phyloP scores from a whole-genome alignment of 176 grass and related monocot species.

The Juncus effusus region DNA sequence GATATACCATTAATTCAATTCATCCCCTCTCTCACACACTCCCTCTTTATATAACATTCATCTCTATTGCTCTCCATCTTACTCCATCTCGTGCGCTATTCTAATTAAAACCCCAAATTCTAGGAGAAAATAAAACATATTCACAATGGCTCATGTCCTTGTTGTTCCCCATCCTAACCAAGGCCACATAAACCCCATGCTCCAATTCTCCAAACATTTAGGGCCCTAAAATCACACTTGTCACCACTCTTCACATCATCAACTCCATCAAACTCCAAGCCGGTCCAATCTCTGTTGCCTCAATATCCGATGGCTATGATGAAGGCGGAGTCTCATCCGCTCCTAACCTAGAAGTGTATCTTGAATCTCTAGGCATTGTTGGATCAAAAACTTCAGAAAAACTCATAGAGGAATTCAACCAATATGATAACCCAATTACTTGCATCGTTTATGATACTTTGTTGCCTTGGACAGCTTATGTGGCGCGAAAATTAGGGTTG shows the following conservation, averaged over 20 bases:
- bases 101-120: neutral
- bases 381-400: conserved; percentile 29
- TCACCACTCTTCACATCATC: conserved; percentile 46
- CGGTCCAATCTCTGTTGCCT: conserved; percentile 22
- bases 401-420: conserved; percentile 30
- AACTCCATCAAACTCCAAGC: conserved; percentile 21
- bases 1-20: no score
- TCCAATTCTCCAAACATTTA: conserved; percentile 48
- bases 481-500: conserved; percentile 16
- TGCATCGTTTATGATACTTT: conserved; percentile 55
- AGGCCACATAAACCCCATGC: conserved; percentile 71
- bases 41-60: no score
- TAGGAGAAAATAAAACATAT: neutral
- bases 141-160: conserved; percentile 40
- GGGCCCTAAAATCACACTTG: conserved; percentile 40
- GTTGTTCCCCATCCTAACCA: conserved; percentile 56
- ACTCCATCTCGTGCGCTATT: no score
- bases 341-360: conserved; percentile 30
- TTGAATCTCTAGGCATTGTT: conserved; percentile 11
- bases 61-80: no score
- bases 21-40: no score
- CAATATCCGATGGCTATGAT: conserved; percentile 68
- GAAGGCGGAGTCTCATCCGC: conserved; percentile 42
- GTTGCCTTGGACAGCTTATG: conserved; percentile 31
- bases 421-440: conserved; percentile 25